These are phyloP conservation scores for Penicillium macrosclerotiorum DNA, from an alignment of 495 filamentous ascomycete genomes.

Conservation along the genomic window DNA sequence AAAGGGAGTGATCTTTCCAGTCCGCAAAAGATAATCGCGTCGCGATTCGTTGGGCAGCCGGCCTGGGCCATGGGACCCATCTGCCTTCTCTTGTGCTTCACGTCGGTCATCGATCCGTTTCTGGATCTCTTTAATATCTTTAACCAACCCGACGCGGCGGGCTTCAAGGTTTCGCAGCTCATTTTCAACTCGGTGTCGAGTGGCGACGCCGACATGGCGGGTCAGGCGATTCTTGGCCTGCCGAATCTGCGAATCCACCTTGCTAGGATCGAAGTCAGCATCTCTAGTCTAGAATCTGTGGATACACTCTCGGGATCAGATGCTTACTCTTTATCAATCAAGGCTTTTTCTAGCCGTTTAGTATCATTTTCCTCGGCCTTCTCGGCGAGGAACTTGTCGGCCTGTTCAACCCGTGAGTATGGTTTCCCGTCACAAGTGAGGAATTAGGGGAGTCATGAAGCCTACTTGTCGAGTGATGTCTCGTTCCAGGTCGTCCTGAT, in stretches of 20 bases:
- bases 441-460: background rate
- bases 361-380: conserved; percentile 85
- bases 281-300: background rate
- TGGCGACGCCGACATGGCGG: conserved; percentile 46
- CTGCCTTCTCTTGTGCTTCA: conserved; percentile 43
- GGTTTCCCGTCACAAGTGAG: too few species aligned
- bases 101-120: conserved; percentile 73
- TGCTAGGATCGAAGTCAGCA: conserved; percentile 30
- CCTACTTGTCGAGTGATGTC: conserved; percentile 59
- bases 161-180: conserved; percentile 63
- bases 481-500: conserved; percentile 82
- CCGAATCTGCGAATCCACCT: conserved; percentile 45
- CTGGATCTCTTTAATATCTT: conserved; percentile 75
- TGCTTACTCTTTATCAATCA: conserved; percentile 55
- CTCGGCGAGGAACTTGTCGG: conserved; percentile 72
- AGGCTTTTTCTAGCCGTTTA: conserved; percentile 78
- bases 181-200: conserved; percentile 50
- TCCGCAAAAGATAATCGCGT: conserved; percentile 87
- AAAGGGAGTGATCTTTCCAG: conserved; percentile 96
- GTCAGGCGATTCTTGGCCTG: conserved; percentile 49
- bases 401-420: conserved; percentile 47
- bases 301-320: too few species aligned
- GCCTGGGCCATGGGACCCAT: conserved; percentile 44
- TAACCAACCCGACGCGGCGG: conserved; percentile 57
- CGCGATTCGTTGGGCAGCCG: conserved; percentile 75